A percentile compares a stretch with the other conserved stretches of the same genome.
Evolutionary conservation across 2,329 filamentous ascomycete species (phyloP).

Genomic region (Dendrostoma leiphaemia): DNA sequence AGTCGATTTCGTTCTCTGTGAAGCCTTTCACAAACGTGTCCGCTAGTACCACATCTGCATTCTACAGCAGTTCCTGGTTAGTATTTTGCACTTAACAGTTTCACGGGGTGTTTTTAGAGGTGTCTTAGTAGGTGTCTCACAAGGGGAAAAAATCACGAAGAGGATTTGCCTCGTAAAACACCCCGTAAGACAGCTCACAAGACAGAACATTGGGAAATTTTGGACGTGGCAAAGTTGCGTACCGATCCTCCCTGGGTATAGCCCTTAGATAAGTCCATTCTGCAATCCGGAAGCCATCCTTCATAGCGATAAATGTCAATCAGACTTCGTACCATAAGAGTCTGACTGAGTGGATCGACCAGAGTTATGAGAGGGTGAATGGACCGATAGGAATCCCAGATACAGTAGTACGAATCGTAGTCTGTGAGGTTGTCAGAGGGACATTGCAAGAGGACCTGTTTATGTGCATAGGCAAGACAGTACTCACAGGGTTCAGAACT

Average conservation of each 20-base stretch:
- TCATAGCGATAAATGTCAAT: constrained; percentile 68
- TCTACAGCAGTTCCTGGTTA: too few species aligned
- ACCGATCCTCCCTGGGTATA: constrained; percentile 67
- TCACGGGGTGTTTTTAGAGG: too few species aligned
- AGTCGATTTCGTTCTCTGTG: constrained; percentile 55
- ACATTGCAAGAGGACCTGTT: not conserved
- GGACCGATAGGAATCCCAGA: constrained; percentile 68
- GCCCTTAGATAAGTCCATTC: constrained; percentile 73
- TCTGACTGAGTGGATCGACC: constrained; percentile 60
- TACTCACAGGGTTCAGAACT: constrained; percentile 53
- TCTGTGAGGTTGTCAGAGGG: constrained; percentile 28
- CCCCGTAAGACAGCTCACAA: too few species aligned
- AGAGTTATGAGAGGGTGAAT: constrained; percentile 67
- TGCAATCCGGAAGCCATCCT: constrained; percentile 72
- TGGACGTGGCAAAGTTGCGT: too few species aligned
- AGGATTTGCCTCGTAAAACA: too few species aligned
- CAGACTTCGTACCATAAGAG: constrained; percentile 64
- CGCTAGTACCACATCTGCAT: constrained; percentile 64
- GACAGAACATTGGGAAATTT: too few species aligned
- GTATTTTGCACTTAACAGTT: too few species aligned
- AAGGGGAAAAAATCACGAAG: too few species aligned
- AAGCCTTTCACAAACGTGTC: constrained; percentile 64
- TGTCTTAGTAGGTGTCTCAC: too few species aligned
- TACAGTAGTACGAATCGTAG: constrained; percentile 71
- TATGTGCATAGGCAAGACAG: not conserved